Evolutionary conservation across 129 eudicot species (phyloP).

Genomic region (Glebionis coronaria): DNA sequence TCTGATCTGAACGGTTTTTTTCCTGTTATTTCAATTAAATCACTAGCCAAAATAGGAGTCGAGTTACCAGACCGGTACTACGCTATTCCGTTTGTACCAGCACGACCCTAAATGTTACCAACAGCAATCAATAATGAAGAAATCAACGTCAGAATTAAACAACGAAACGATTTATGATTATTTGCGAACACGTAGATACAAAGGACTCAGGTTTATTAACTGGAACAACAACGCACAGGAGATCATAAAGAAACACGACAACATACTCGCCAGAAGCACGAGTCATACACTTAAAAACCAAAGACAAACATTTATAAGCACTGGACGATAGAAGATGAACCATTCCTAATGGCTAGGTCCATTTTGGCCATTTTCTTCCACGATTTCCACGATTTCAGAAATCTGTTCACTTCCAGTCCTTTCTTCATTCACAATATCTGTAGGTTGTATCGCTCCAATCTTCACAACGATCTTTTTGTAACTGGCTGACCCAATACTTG

Average conservation of each 20-base stretch:
- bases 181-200: neutral
- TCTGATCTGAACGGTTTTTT: too few relatives aligned
- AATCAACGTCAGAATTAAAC: neutral
- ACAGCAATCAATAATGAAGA: too few relatives aligned
- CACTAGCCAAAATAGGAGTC: too few relatives aligned
- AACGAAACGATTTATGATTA: neutral
- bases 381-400: too few relatives aligned
- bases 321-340: neutral
- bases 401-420: too few relatives aligned
- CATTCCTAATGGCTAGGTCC: neutral
- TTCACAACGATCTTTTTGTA: slow-evolving; percentile 20
- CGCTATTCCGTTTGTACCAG: too few relatives aligned
- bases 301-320: slow-evolving; percentile 13
- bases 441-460: slow-evolving; percentile 18
- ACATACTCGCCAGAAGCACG: slow-evolving; percentile 7
- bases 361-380: neutral
- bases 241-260: neutral
- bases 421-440: neutral
- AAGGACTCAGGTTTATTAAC: neutral
- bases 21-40: too few relatives aligned
- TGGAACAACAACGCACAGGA: neutral
- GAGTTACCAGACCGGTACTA: too few relatives aligned
- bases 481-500: slow-evolving; percentile 1
- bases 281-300: neutral
- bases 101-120: too few relatives aligned